Evolutionary conservation across 192 early-diverging fungal species (phyloP), one percentile per base, ranked within the genome.

Genomic region (Glomus cerebriforme): DNA sequence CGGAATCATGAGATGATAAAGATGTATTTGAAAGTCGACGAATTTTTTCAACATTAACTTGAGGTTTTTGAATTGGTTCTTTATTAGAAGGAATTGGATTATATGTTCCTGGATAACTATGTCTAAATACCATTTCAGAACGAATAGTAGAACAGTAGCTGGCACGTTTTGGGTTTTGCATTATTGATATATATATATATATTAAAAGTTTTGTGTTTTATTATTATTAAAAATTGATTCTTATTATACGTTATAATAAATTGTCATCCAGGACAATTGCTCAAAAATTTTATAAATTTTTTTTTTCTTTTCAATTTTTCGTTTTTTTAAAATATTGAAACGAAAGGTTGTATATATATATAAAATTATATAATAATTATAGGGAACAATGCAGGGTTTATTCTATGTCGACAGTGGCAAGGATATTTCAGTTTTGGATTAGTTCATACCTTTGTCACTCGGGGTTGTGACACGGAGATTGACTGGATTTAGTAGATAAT

Each of bases 1-100:
- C 69, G 4, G 66, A 68, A 68, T 68, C 66, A 27, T 27, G 27
- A 63, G 62, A 63, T 27, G n/a, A 24, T 26, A 63, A 24, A 45
- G 68, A 70, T 3, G 66, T n/a, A 68, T 68, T 68, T n/a, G 66
- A 68, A 24, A 37, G 19, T 9, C 66, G 29, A 34, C 66, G 66
- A 37, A 39, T 26, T 24, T 68, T 65, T 65, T 65, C 15, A 29
- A 64, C 24, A 13, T 27, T 12, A 65, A 31, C 31, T 65, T 31
- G 13, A 17, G 5, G 13, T 31, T 65, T 31, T 19, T 32, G 4
- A 65, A 31, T 17, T 32, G 2, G 4, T 24, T 24, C 7, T 22
- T 15, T 65, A 1, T 31, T 31, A 5, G 15, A n/a, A 17, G 26
- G 19, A 31, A 1, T 15, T 29, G 62, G 8, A 17, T 29, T 64